Evolutionary conservation across 768 basidiomycete genomes (phyloP), one percentile per base, ranked within the genome.

Genomic region (Naganishia onofrii): DNA sequence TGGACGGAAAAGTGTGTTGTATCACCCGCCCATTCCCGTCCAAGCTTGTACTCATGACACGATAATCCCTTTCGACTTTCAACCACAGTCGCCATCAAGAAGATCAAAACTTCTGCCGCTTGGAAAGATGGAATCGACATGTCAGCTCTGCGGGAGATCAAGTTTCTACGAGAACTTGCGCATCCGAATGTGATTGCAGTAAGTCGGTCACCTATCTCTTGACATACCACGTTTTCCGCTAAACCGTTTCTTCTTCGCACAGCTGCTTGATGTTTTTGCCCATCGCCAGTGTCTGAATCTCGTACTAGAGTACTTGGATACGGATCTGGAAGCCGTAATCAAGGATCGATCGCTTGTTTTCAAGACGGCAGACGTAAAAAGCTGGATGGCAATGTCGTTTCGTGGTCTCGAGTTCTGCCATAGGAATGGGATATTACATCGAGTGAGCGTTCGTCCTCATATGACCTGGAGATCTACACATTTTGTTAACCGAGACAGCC

Each of bases 71-170:
- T 46, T 29, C 26, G n/a, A 44, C 12, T 0, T 56, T 56, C 6
- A 56, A 21, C 23, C 1, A 31, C 32, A 56, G 52, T 97, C 0
- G 96, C 96, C 68, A 95, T 99, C 75, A 99, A 99, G 84, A 98
- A 98, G 82, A 95, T 96, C 74, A 95, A 95, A 77, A 54, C 68
- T 19, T 89, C 94, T 17, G 93, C 93, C 5, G 90, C 91, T 75
- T 93, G 95, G 84, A 95, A 94, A 80, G 96, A 98, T 82, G 96
- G 96, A 15, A 85, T 99, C 38, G 95, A 98, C 82, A 97, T 99
- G 93, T 95, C 93, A 71, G 96, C 96, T 69, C 89, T 99, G 68
- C 89, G 96, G 17, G 96, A 99, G 82, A 94, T 99, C 76, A 97
- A 96, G 81, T 97, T 93, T 79, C 84, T 99, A 69, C 88, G 93